Evolutionary conservation across 352 stramenopile species (phyloP).

Genomic region (Phytophthora vignae): DNA sequence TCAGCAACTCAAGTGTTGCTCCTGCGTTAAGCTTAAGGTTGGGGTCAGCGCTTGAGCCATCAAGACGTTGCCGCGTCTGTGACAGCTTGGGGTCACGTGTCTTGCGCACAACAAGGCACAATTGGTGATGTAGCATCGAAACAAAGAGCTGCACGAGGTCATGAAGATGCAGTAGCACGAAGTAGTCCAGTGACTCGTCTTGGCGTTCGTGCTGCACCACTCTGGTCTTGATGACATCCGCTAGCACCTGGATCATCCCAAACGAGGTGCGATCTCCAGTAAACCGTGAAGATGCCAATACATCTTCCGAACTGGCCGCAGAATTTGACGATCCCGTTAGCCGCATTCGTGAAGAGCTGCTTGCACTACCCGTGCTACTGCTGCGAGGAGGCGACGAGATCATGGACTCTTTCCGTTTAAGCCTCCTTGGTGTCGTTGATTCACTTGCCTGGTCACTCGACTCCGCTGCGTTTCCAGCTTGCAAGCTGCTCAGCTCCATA

Average conservation of each 20-base stretch:
- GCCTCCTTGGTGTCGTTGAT: slow-evolving; percentile 9
- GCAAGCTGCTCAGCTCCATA: slow-evolving; percentile 74
- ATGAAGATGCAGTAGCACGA: slow-evolving; percentile 58
- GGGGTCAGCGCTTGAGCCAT: slow-evolving; percentile 20
- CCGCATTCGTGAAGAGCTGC: slow-evolving; percentile 20
- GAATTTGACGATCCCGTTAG: slow-evolving; percentile 11
- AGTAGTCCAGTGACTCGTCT: slow-evolving; percentile 54
- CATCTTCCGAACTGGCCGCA: slow-evolving; percentile 19
- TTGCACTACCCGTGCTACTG: slow-evolving; percentile 1
- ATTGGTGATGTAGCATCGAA: slow-evolving; percentile 79
- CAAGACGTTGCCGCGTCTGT: slow-evolving; percentile 52
- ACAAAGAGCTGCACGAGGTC: slow-evolving; percentile 68
- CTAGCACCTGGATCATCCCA: slow-evolving; percentile 70
- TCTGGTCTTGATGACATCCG: slow-evolving; percentile 53
- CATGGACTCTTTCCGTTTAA: slow-evolving; percentile 80
- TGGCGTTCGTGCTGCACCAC: slow-evolving; percentile 42
- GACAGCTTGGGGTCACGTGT: slow-evolving; percentile 69
- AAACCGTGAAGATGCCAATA: slow-evolving; percentile 50
- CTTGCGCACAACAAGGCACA: slow-evolving; percentile 67
- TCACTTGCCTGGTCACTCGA: slow-evolving; percentile 18
- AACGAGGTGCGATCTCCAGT: slow-evolving; percentile 75
- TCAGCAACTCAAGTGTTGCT: slow-evolving; percentile 35
- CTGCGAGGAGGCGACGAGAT: slow-evolving; percentile 60
- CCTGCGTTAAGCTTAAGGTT: slow-evolving; percentile 31
- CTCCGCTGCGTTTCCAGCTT: slow-evolving; percentile 27